Conservation (phyloP, 169 alveolate species). For the Plasmodium ovale region DNA sequence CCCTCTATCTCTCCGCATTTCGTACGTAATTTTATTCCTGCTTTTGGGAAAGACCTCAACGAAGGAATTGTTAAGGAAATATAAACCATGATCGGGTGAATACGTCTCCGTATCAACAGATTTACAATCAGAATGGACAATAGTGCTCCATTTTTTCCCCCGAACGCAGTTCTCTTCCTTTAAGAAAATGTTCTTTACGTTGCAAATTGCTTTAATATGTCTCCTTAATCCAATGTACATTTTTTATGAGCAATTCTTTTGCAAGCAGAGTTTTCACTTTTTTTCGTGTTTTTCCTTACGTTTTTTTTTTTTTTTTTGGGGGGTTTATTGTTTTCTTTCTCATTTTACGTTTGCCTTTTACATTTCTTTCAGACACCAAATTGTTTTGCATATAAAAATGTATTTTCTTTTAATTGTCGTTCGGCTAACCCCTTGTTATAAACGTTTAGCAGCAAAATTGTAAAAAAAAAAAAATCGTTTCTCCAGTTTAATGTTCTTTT, state of each 20-base stretch:
- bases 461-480: too few species aligned
- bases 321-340: too few species aligned
- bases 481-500: too few species aligned
- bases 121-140: neutral
- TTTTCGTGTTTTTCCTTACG: too few species aligned
- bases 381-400: too few species aligned
- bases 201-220: constrained; percentile 34
- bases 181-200: constrained; percentile 39
- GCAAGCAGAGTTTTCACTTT: too few species aligned
- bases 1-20: constrained; percentile 77
- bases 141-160: neutral
- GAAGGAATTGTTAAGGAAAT: constrained; percentile 34
- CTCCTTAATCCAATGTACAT: constrained; percentile 32
- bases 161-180: constrained; percentile 1
- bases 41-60: constrained; percentile 12
- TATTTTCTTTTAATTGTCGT: too few species aligned
- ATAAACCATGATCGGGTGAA: neutral
- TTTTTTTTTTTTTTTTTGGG: too few species aligned
- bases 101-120: neutral
- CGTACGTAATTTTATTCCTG: constrained; percentile 11
- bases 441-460: too few species aligned
- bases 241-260: constrained; percentile 1
- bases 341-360: too few species aligned
- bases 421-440: too few species aligned
- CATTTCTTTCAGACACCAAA: too few species aligned